Evolutionary conservation across 805 yeast species (phyloP).

Genomic region (Saccharomycopsis capsularis): DNA sequence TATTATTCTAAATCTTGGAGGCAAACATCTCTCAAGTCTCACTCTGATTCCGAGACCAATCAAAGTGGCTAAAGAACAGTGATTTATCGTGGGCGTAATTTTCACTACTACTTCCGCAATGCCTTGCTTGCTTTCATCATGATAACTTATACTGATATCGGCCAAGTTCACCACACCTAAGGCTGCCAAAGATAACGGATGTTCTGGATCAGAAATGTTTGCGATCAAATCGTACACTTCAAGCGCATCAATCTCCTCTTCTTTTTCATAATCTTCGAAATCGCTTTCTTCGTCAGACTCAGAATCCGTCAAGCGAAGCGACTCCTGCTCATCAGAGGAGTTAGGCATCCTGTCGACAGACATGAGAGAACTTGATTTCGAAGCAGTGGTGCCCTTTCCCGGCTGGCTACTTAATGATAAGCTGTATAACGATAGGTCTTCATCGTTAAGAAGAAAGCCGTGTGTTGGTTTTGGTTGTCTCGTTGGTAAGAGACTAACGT

Average conservation of each 20-base stretch:
- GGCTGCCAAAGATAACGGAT: slow-evolving; percentile 91
- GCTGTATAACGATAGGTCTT: background rate
- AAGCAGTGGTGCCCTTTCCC: background rate
- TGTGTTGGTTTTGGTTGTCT: slow-evolving; percentile 31
- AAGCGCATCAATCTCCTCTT: slow-evolving; percentile 62
- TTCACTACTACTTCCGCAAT: slow-evolving; percentile 72
- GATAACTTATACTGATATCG: slow-evolving; percentile 60
- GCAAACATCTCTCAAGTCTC: slow-evolving; percentile 80
- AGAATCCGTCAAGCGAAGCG: too few species aligned
- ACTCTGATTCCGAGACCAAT: slow-evolving; percentile 94
- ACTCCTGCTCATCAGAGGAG: background rate
- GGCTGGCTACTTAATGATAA: background rate
- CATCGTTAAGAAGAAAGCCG: background rate
- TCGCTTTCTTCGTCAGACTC: background rate
- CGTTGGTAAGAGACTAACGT: slow-evolving; percentile 68
- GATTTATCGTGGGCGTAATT: slow-evolving; percentile 97
- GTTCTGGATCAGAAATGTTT: slow-evolving; percentile 92
- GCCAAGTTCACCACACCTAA: slow-evolving; percentile 82
- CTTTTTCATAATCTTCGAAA: background rate
- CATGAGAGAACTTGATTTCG: too few species aligned
- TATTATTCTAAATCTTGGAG: slow-evolving; percentile 73
- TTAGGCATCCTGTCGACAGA: too few species aligned
- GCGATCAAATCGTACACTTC: slow-evolving; percentile 85
- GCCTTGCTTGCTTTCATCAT: slow-evolving; percentile 28
- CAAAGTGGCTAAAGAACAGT: slow-evolving; percentile 91